Percentiles rank a stretch among this genome's conserved stretches.
Evolutionary conservation across 805 yeast species (phyloP).

Genomic region (Ogataea methanolica): DNA sequence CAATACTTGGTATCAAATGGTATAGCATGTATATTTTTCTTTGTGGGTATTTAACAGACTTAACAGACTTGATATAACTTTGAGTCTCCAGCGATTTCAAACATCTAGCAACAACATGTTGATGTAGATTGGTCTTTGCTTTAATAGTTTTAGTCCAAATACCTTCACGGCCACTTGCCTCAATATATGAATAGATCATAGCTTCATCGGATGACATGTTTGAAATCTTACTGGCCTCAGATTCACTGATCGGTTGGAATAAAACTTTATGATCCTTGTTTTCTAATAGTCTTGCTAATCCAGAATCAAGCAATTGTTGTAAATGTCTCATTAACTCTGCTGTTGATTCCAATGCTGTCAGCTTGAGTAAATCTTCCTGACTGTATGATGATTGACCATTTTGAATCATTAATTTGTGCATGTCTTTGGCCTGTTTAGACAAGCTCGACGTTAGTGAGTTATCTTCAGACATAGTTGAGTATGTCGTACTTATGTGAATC

Average conservation of each 20-base stretch:
- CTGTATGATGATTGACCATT: constrained; percentile 47
- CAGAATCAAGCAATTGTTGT: constrained; percentile 41
- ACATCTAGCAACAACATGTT: constrained; percentile 82
- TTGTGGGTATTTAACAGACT: constrained; percentile 86
- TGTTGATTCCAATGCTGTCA: constrained; percentile 39
- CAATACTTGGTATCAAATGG: constrained; percentile 87
- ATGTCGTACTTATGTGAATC: neutral
- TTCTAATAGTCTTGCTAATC: constrained; percentile 64
- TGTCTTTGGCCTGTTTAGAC: constrained; percentile 37
- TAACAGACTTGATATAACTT: constrained; percentile 81
- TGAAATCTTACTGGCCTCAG: constrained; percentile 73
- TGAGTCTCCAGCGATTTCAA: constrained; percentile 76
- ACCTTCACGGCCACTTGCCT: constrained; percentile 91
- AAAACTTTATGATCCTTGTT: constrained; percentile 55
- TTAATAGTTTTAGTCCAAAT: constrained; percentile 93
- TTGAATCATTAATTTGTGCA: constrained; percentile 63
- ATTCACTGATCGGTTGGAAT: constrained; percentile 68
- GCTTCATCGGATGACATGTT: constrained; percentile 86
- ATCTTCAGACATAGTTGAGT: neutral
- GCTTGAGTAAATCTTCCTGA: constrained; percentile 59
- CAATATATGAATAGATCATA: constrained; percentile 85
- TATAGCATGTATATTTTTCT: constrained; percentile 95
- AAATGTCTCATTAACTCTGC: constrained; percentile 37
- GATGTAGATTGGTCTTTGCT: constrained; percentile 84
- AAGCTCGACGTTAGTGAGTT: constrained; percentile 2